These are phyloP conservation scores for Alternaria dauci DNA, from an alignment of 2,329 filamentous ascomycete genomes.

Conservation along the genomic window DNA sequence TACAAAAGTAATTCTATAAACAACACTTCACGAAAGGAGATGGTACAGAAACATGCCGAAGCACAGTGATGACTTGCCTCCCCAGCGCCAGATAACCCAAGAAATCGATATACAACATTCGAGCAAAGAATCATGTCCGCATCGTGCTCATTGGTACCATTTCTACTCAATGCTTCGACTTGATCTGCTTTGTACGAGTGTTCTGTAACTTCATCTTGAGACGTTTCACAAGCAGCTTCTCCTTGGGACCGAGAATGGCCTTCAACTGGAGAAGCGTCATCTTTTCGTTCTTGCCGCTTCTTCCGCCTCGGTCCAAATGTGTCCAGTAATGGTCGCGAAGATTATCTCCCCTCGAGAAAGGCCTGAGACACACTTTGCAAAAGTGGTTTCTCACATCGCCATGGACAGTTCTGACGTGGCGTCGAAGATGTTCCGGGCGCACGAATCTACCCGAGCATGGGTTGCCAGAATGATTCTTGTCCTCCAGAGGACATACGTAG, in stretches of 20 bases:
- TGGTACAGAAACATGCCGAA: conserved; percentile 1
- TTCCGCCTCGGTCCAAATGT: conserved; percentile 30
- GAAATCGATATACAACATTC: not conserved
- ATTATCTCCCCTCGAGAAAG: conserved; percentile 36
- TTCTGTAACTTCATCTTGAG: conserved; percentile 22
- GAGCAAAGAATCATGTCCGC: not conserved
- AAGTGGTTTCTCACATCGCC: not conserved
- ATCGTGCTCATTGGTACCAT: not conserved
- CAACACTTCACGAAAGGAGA: not conserved
- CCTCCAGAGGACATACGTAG: conserved; percentile 16
- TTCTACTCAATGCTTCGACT: not conserved
- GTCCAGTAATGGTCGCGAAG: conserved; percentile 38
- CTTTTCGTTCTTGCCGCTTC: conserved; percentile 30
- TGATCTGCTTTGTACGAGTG: not conserved
- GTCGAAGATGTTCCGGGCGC: conserved; percentile 34
- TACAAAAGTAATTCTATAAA: conserved; percentile 7
- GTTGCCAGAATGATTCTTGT: not conserved
- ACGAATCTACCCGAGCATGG: conserved; percentile 20
- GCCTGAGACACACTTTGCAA: conserved; percentile 27
- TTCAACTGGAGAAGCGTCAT: conserved; percentile 24
- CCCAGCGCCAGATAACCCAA: conserved; percentile 10
- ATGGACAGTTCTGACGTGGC: conserved; percentile 35
- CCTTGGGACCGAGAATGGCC: conserved; percentile 26
- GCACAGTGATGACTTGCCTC: conserved; percentile 14
- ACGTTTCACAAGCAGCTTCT: conserved; percentile 21